phyloP scores from a whole-genome alignment of 495 filamentous ascomycete genomes.

The Penicillium roqueforti region DNA sequence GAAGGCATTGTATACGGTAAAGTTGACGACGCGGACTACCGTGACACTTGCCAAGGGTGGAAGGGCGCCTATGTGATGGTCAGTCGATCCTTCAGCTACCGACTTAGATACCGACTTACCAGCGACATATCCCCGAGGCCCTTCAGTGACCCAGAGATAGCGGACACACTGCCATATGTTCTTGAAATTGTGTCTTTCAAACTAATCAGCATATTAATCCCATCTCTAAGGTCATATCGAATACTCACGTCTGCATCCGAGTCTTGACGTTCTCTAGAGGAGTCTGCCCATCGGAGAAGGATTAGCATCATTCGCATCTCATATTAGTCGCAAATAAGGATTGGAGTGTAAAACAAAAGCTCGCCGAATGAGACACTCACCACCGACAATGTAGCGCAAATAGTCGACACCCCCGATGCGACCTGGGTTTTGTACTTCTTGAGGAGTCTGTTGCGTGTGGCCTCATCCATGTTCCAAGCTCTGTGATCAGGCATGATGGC shows the following conservation, averaged over 20 bases:
- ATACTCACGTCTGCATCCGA: constrained; percentile 48
- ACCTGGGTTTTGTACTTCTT: constrained; percentile 48
- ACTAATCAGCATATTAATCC: neutral
- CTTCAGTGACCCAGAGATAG: constrained; percentile 46
- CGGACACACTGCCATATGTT: constrained; percentile 40
- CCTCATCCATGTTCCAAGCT: constrained; percentile 40
- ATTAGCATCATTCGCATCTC: neutral
- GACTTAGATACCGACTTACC: constrained; percentile 24
- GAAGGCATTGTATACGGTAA: constrained; percentile 82
- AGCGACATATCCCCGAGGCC: constrained; percentile 45
- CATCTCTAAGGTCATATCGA: neutral
- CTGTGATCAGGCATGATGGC: constrained; percentile 33
- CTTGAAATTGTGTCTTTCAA: constrained; percentile 38
- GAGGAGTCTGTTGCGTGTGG: constrained; percentile 38
- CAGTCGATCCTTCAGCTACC: neutral
- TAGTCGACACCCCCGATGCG: constrained; percentile 40
- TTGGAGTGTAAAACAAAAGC: neutral
- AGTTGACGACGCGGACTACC: constrained; percentile 84
- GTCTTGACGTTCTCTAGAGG: constrained; percentile 49
- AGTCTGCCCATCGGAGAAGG: constrained; percentile 23
- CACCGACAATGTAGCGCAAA: constrained; percentile 45
- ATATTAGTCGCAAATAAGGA: neutral
- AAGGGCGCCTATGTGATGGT: constrained; percentile 55
- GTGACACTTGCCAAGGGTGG: constrained; percentile 86
- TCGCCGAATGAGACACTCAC: constrained; percentile 25